Conservation (phyloP, 2,329 filamentous ascomycete species). For the Verticillium longisporum region DNA sequence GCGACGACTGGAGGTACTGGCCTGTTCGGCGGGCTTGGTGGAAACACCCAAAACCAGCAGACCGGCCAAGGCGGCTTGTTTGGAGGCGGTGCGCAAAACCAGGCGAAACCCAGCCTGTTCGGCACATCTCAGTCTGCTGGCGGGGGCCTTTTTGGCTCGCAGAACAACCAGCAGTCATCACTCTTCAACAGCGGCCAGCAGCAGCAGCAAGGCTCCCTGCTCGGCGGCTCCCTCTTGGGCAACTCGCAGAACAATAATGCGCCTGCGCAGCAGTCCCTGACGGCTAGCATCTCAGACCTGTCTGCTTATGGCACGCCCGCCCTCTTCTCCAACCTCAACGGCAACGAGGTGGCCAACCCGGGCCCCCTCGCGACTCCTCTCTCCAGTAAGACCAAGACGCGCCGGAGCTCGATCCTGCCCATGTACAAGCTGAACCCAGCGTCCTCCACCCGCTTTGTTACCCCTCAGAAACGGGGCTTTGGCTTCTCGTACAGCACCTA, state of each 20-base stretch:
- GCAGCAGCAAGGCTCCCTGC: slow-evolving; percentile 17
- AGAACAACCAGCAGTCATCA: slow-evolving; percentile 34
- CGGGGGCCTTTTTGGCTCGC: slow-evolving; percentile 47
- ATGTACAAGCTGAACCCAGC: slow-evolving; percentile 82
- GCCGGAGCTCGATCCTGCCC: slow-evolving; percentile 73
- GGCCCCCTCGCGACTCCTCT: slow-evolving; percentile 90
- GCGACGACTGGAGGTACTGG: slow-evolving; percentile 28
- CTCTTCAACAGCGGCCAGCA: slow-evolving; percentile 41
- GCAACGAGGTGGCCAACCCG: slow-evolving; percentile 59
- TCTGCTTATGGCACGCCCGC: slow-evolving; percentile 86
- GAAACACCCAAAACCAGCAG: slow-evolving; percentile 27
- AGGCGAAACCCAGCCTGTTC: slow-evolving; percentile 51
- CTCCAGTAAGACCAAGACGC: slow-evolving; percentile 65
- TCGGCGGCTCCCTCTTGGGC: slow-evolving; percentile 54
- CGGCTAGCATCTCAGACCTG: slow-evolving; percentile 73
- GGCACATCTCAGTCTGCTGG: slow-evolving; percentile 35
- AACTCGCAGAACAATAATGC: slow-evolving; percentile 43
- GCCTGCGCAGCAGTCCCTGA: slow-evolving; percentile 53
- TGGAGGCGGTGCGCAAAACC: slow-evolving; percentile 40
- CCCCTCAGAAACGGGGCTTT: slow-evolving; percentile 80
- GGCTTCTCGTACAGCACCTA: slow-evolving; percentile 91
- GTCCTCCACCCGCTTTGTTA: slow-evolving; percentile 71
- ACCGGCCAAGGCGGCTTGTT: slow-evolving; percentile 38
- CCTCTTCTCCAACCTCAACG: slow-evolving; percentile 69
- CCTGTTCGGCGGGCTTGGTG: slow-evolving; percentile 41